Base-by-base conservation (phyloP, 257 asterid genomes). In the Capsicum pubescens region DNA sequence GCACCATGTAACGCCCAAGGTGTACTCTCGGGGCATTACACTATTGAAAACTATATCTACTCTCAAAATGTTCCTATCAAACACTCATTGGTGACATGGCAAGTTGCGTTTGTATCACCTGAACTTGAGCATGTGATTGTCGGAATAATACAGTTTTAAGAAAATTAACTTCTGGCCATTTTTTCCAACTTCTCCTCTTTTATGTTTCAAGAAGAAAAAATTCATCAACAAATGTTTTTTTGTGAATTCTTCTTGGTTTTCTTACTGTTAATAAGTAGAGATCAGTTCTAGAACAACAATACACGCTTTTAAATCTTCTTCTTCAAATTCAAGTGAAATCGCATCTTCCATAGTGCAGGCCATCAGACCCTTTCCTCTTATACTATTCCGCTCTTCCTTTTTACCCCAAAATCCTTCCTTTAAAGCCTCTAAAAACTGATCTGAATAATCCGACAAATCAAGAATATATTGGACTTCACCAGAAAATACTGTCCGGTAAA, bases 321-420 rank as follows among this genome's bases (percentile, higher is more conserved):
- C 32, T 36, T 68, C 52, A 68, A 26, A 68, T 36, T 68, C 52
- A 68, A 36, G 52, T 36, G 54, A 44, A 36, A 68, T 68, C 7
- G 5, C 13, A 68, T 68, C 76, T 68, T 68, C 26, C 76, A 36
- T 36, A 36, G 52, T 36, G 26, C 76, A 9, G 52, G 26, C 76
- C 76, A 68, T 68, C 26, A 68, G 76, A 39, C 26, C n/a, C 74
- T 26, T 36, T 67, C 13, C 52, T 68, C 76, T 68, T 36, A 68
- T 68, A 39, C 76, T 36, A 68, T 68, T 36, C 54, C 17, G 14
- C 19, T 67, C 74, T 7, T 67, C 50, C 50, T 36, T 68, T 68
- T 68, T 68, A 36, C 52, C 76, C 76, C 76, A 68, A 68, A 67
- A 68, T 36, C 26, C 52, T 36, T 36, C 76, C 21, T 13, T 0